These are phyloP conservation scores for Aspergillus diversus DNA, from an alignment of 495 filamentous ascomycete genomes.

Conservation along the genomic window DNA sequence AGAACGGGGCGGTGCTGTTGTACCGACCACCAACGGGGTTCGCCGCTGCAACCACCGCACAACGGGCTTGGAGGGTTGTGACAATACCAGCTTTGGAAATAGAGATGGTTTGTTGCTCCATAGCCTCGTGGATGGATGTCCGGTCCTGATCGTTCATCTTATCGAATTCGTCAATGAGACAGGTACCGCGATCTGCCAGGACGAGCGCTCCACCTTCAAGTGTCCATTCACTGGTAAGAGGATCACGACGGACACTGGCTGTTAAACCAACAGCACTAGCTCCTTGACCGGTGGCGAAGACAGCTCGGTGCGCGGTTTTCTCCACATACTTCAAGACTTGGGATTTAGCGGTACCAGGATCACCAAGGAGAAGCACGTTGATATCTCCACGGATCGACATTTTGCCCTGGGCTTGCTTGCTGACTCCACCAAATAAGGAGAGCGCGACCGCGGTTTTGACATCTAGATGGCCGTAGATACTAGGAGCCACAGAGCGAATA, in stretches of 20 bases:
- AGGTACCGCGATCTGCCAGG: slow-evolving; percentile 92
- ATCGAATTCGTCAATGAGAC: slow-evolving; percentile 99
- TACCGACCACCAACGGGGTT: slow-evolving; percentile 97
- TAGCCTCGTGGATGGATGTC: slow-evolving; percentile 98
- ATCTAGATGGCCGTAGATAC: slow-evolving; percentile 95
- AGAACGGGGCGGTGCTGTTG: slow-evolving; percentile 94
- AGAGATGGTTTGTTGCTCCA: slow-evolving; percentile 99
- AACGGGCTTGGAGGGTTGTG: slow-evolving; percentile 96
- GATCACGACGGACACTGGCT: slow-evolving; percentile 93
- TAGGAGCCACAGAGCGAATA: slow-evolving; percentile 90
- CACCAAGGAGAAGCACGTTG: slow-evolving; percentile 95
- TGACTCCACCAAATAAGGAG: slow-evolving; percentile 93
- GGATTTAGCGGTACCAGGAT: slow-evolving; percentile 98
- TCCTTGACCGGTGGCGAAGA: slow-evolving; percentile 98
- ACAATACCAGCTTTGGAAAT: slow-evolving; percentile 99
- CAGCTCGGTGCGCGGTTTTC: slow-evolving; percentile 94
- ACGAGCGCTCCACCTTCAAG: slow-evolving; percentile 96
- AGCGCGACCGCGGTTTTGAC: slow-evolving; percentile 97
- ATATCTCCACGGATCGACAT: slow-evolving; percentile 96
- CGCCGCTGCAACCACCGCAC: slow-evolving; percentile 94
- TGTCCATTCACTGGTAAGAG: slow-evolving; percentile 96
- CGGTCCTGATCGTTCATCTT: slow-evolving; percentile 99
- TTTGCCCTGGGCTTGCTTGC: slow-evolving; percentile 84
- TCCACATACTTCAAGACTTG: slow-evolving; percentile 98
- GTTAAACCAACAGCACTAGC: slow-evolving; percentile 98